These are phyloP conservation scores for Cenococcum geophilum DNA, from an alignment of 495 filamentous ascomycete genomes.

Conservation along the genomic window DNA sequence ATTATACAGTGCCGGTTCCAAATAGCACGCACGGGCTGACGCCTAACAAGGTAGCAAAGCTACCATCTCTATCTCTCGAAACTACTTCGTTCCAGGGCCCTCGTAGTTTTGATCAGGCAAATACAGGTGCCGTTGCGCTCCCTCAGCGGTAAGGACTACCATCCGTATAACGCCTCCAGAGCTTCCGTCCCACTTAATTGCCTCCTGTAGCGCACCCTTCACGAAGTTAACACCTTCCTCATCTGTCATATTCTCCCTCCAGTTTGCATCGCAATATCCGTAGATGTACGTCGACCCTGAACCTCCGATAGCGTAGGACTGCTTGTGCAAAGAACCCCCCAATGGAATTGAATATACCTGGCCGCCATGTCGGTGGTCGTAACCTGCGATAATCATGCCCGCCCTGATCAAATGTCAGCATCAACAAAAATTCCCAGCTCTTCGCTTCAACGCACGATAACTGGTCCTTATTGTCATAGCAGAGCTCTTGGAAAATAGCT, in stretches of 20 bases:
- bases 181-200: constrained; percentile 98
- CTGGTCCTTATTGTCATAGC: constrained; percentile 93
- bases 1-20: background rate
- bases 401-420: constrained; percentile 51
- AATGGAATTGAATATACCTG: constrained; percentile 96
- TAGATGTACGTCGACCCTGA: constrained; percentile 99
- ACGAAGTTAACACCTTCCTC: constrained; percentile 88
- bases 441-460: constrained; percentile 53
- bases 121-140: constrained; percentile 85
- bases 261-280: constrained; percentile 95
- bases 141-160: constrained; percentile 85
- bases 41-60: background rate
- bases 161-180: constrained; percentile 96
- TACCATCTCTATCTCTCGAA: background rate
- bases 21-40: background rate
- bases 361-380: constrained; percentile 86
- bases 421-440: background rate
- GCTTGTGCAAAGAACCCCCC: constrained; percentile 95
- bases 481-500: constrained; percentile 92
- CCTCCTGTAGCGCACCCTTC: constrained; percentile 80
- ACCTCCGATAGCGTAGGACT: constrained; percentile 90
- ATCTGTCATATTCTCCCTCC: constrained; percentile 93
- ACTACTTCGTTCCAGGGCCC: constrained; percentile 48
- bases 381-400: constrained; percentile 95
- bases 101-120: constrained; percentile 80